phyloP scores from a whole-genome alignment of 2,329 filamentous ascomycete genomes.

The Plenodomus biglobosus region DNA sequence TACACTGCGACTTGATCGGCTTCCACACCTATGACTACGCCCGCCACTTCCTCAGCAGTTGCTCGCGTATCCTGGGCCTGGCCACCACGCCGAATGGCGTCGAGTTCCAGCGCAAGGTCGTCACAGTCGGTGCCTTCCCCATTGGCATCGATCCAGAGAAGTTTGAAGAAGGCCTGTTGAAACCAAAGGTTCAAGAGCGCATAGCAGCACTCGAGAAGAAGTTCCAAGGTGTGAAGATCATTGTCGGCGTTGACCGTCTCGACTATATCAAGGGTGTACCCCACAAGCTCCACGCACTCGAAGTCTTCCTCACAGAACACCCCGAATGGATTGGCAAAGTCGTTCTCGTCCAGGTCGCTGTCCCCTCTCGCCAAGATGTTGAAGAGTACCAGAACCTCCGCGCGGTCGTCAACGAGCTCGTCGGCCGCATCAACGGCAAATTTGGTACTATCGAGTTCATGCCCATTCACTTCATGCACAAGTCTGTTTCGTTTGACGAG shows the following conservation, averaged over 20 bases:
- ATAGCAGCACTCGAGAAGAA: slow-evolving; percentile 84
- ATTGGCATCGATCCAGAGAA: slow-evolving; percentile 98
- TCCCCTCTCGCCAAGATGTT: slow-evolving; percentile 91
- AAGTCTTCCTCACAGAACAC: slow-evolving; percentile 95
- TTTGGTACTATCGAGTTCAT: slow-evolving; percentile 98
- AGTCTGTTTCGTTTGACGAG: slow-evolving; percentile 92
- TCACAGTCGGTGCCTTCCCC: slow-evolving; percentile 92
- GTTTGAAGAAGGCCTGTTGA: slow-evolving; percentile 85
- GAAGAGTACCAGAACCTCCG: slow-evolving; percentile 97
- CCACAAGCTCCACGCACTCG: slow-evolving; percentile 93
- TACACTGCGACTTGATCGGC: slow-evolving; percentile 92
- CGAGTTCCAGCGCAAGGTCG: slow-evolving; percentile 82
- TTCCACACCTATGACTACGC: slow-evolving; percentile 99
- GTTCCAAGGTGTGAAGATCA: slow-evolving; percentile 93
- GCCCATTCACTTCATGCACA: slow-evolving; percentile 98
- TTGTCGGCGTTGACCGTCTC: slow-evolving; percentile 92
- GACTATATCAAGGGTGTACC: slow-evolving; percentile 99
- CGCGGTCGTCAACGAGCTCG: slow-evolving; percentile 93
- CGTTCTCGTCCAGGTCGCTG: slow-evolving; percentile 91
- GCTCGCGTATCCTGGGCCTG: slow-evolving; percentile 83
- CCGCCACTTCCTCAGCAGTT: slow-evolving; percentile 95
- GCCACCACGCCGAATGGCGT: slow-evolving; percentile 90
- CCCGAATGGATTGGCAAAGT: slow-evolving; percentile 98
- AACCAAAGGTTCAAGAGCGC: slow-evolving; percentile 81
- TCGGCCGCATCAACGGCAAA: slow-evolving; percentile 94